A percentile compares a stretch with the other conserved stretches of the same genome.
phyloP scores from a whole-genome alignment of 31 red algal genomes.

The Pterothamnion heteromorphum region DNA sequence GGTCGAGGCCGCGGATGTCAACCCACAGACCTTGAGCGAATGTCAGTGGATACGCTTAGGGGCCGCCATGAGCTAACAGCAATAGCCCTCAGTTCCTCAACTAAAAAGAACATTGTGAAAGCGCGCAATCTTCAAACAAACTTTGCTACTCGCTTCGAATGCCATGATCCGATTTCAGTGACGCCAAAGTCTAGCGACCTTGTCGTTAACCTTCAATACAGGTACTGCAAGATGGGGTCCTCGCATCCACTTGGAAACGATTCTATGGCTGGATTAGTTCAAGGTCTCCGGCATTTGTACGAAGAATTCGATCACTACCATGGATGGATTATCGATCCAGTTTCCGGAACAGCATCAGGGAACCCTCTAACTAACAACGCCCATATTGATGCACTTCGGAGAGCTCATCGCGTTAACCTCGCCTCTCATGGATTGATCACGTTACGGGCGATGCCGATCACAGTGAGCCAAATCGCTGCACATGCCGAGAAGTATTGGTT shows the following conservation, averaged over 20 bases:
- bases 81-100: no score
- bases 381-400: neutral
- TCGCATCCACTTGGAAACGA: conserved; percentile 3
- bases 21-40: no score
- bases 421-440: no score
- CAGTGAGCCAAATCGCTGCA: neutral
- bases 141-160: no score
- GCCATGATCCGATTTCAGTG: neutral
- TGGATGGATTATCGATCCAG: neutral
- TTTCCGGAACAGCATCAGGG: neutral
- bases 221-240: neutral
- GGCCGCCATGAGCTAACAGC: no score
- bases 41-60: no score
- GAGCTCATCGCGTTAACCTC: no score
- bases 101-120: no score
- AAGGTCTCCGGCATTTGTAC: conserved; percentile 32
- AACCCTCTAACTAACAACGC: neutral
- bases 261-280: conserved; percentile 23
- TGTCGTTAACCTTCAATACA: neutral
- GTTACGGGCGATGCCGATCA: neutral
- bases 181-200: neutral
- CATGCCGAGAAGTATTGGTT: conserved; percentile 45
- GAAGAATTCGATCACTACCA: neutral
- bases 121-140: no score
- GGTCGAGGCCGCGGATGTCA: no score